phyloP scores from a whole-genome alignment of 1,284 basidiomycete species.

The Ganoderma resinaceum region DNA sequence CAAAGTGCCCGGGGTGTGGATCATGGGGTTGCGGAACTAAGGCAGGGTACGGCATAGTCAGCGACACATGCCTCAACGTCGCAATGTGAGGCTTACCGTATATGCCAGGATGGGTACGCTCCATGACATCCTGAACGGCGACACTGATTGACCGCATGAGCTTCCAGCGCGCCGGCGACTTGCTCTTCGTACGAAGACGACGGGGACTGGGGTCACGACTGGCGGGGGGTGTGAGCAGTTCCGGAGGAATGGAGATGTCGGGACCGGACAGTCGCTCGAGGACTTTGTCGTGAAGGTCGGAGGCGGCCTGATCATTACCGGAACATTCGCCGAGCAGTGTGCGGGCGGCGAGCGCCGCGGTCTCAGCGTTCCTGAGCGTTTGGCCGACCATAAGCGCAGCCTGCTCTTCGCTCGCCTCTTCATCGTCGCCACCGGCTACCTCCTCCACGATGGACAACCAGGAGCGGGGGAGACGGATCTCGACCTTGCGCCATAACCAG shows the following conservation, averaged over 20 bases:
- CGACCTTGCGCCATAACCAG: conserved; percentile 81
- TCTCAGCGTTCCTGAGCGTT: conserved; percentile 67
- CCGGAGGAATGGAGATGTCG: conserved; percentile 72
- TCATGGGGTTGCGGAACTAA: conserved; percentile 77
- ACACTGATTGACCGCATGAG: conserved; percentile 77
- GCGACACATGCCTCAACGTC: conserved; percentile 11
- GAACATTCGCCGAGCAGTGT: conserved; percentile 36
- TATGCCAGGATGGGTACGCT: conserved; percentile 65
- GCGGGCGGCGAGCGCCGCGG: conserved; percentile 57
- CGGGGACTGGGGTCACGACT: conserved; percentile 83
- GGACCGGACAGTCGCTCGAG: conserved; percentile 64
- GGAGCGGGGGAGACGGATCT: conserved; percentile 77
- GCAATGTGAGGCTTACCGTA: conserved; percentile 59
- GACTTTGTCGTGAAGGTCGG: conserved; percentile 66
- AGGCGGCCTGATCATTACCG: conserved; percentile 49
- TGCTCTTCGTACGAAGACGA: conserved; percentile 74
- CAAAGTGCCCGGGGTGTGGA: conserved; percentile 76
- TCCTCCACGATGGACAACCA: conserved; percentile 84
- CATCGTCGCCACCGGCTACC: conserved; percentile 71
- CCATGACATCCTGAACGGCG: conserved; percentile 73
- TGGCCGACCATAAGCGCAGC: conserved; percentile 68
- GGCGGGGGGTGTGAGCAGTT: conserved; percentile 75
- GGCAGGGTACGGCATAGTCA: conserved; percentile 18
- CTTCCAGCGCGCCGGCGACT: conserved; percentile 83
- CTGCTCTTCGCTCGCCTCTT: conserved; percentile 52